phyloP scores from a whole-genome alignment of 352 stramenopile species.

The Globisporangium parvum region DNA sequence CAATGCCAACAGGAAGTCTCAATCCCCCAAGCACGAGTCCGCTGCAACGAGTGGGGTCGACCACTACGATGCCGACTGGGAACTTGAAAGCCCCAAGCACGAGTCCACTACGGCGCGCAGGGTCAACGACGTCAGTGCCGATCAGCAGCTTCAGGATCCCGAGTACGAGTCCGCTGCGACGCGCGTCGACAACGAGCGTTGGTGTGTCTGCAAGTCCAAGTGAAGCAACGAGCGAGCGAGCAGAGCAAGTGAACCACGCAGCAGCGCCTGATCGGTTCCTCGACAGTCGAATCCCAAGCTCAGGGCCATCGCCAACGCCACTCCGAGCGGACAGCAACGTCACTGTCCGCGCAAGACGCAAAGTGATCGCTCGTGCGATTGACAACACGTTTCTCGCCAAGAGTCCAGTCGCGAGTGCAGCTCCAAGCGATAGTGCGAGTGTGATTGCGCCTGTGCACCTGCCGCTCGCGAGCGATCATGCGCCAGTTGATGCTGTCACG shows the following conservation, averaged over 20 bases:
- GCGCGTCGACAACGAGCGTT: background rate
- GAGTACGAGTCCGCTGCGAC: background rate
- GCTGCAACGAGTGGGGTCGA: background rate
- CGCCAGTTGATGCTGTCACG: no score
- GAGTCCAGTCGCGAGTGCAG: no score
- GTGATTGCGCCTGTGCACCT: no score
- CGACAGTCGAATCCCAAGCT: conserved; percentile 9
- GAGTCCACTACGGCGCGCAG: background rate
- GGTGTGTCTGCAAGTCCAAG: background rate
- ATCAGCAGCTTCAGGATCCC: conserved; percentile 2
- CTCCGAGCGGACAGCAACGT: conserved; percentile 9
- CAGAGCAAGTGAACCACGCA: background rate
- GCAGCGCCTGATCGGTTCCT: conserved; percentile 7
- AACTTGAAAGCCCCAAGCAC: background rate
- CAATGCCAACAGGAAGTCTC: background rate
- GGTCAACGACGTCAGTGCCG: background rate
- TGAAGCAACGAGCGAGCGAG: background rate
- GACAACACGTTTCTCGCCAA: background rate
- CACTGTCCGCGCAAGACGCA: conserved; percentile 8
- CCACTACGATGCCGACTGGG: background rate
- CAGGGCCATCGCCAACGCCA: conserved; percentile 2
- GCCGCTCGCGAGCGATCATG: no score
- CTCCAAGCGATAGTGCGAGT: no score
- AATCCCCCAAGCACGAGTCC: background rate
- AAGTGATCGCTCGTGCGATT: background rate